Evolutionary conservation across 208 protist species (phyloP).

Genomic region (Borovskyia barvae): DNA sequence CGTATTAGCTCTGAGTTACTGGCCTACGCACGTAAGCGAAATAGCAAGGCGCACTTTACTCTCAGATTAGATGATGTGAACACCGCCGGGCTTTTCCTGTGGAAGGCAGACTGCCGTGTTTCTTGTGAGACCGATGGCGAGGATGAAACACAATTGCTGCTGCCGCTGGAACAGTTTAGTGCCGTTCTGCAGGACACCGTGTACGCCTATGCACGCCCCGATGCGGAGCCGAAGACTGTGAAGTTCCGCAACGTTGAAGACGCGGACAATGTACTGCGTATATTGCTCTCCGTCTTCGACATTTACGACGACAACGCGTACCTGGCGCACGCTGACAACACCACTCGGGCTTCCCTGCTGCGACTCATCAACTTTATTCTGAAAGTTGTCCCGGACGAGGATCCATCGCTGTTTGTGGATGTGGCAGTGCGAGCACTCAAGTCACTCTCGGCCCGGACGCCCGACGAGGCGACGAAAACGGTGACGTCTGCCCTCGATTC

Average conservation of each 20-base stretch:
- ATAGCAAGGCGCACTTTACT: slow-evolving; percentile 32
- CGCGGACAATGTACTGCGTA: slow-evolving; percentile 81
- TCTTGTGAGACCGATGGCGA: slow-evolving; percentile 60
- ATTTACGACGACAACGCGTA: slow-evolving; percentile 89
- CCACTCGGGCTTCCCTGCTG: slow-evolving; percentile 68
- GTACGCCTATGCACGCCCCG: slow-evolving; percentile 73
- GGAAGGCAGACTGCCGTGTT: slow-evolving; percentile 67
- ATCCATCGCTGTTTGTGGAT: slow-evolving; percentile 86
- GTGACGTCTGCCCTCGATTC: slow-evolving; percentile 78
- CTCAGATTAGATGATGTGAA: slow-evolving; percentile 54
- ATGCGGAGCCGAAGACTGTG: slow-evolving; percentile 65
- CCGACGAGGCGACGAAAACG: slow-evolving; percentile 79
- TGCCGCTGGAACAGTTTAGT: slow-evolving; percentile 73
- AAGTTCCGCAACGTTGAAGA: slow-evolving; percentile 81
- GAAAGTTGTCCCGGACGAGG: slow-evolving; percentile 86
- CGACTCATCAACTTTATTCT: slow-evolving; percentile 78
- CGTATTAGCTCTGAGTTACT: slow-evolving; percentile 61
- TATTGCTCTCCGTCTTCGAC: slow-evolving; percentile 78
- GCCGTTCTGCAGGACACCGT: slow-evolving; percentile 79
- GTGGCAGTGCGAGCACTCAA: slow-evolving; percentile 71
- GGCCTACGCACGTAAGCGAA: slow-evolving; percentile 48
- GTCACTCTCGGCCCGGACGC: slow-evolving; percentile 65
- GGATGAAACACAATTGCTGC: slow-evolving; percentile 53
- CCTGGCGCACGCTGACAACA: slow-evolving; percentile 87
- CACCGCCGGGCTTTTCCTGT: slow-evolving; percentile 67